Conservation (phyloP, 306 rosid genomes). For the Cucurbita maxima region DNA sequence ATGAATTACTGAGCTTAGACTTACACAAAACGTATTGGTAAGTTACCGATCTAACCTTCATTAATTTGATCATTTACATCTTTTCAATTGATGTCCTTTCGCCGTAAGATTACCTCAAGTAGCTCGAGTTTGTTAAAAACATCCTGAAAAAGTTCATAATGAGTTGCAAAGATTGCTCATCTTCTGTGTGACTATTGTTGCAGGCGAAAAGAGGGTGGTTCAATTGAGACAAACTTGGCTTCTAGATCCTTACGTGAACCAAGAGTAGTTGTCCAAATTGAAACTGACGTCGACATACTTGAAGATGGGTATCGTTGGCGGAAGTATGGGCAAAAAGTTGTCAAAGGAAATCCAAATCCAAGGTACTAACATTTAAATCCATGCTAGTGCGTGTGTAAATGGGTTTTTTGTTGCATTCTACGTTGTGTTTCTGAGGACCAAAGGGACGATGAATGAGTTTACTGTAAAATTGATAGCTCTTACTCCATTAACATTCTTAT, state of each 20-base stretch:
- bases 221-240: slow-evolving; percentile 33
- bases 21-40: background rate
- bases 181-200: background rate
- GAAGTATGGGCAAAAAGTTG: slow-evolving; percentile 84
- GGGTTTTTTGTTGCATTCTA: background rate
- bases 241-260: slow-evolving; percentile 65
- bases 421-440: background rate
- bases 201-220: slow-evolving; percentile 52
- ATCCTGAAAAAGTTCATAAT: background rate
- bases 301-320: slow-evolving; percentile 97
- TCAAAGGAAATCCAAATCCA: slow-evolving; percentile 92
- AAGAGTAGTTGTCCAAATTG: slow-evolving; percentile 72
- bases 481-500: background rate
- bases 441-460: background rate
- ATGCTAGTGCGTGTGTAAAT: background rate
- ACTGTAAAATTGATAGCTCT: background rate
- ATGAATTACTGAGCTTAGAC: slow-evolving; percentile 1
- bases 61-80: background rate
- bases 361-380: slow-evolving; percentile 26
- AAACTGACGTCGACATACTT: slow-evolving; percentile 65
- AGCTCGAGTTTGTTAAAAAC: background rate
- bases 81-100: background rate
- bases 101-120: background rate
- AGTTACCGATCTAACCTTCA: background rate
- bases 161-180: background rate